Conservation (phyloP, 257 asterid species). For the Fraxinus americana region DNA sequence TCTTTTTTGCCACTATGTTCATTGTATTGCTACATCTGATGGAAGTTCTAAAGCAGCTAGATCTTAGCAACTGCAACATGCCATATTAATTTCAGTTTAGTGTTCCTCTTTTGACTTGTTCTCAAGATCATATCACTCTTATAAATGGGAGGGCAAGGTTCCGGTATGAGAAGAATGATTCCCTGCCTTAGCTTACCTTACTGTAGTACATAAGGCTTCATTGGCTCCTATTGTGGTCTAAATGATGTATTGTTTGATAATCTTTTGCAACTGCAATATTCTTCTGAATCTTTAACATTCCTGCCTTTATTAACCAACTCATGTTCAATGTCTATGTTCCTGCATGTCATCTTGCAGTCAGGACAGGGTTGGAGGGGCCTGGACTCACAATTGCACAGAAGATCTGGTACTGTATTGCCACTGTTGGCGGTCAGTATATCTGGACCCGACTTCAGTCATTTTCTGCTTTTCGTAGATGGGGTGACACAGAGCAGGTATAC, state of each 20-base stretch:
- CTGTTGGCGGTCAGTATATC: slow-evolving; percentile 92
- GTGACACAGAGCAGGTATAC: slow-evolving; percentile 88
- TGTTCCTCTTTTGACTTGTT: background rate
- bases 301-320: background rate
- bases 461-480: slow-evolving; percentile 97
- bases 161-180: background rate
- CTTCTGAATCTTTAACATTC: background rate
- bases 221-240: background rate
- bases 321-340: slow-evolving; percentile 18
- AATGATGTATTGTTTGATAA: slow-evolving; percentile 1
- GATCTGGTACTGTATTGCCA: slow-evolving; percentile 88
- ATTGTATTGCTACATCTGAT: background rate
- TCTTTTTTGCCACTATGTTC: background rate
- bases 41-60: background rate
- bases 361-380: slow-evolving; percentile 87
- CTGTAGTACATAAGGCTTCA: background rate
- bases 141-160: background rate
- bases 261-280: slow-evolving; percentile 3
- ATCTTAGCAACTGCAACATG: background rate
- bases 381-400: slow-evolving; percentile 87
- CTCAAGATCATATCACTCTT: background rate
- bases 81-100: background rate
- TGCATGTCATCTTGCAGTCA: slow-evolving; percentile 45
- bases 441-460: slow-evolving; percentile 91
- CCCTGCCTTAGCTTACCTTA: background rate